Conservation (phyloP, 768 basidiomycete species). For the Suillus spraguei region DNA sequence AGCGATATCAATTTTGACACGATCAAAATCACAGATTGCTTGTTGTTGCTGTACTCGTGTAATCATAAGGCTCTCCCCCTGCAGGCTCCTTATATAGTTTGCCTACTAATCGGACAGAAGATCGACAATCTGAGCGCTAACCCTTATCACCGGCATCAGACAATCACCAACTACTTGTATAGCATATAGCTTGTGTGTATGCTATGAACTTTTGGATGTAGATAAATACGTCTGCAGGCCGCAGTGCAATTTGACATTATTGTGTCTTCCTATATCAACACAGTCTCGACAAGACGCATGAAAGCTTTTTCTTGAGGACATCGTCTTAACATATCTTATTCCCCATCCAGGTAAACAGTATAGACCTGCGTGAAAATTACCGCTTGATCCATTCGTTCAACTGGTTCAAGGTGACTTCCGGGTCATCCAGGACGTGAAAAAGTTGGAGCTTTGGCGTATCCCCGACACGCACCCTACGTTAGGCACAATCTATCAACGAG, state of each 20-base stretch:
- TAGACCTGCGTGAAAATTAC: background rate
- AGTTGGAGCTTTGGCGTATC: background rate
- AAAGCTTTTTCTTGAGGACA: background rate
- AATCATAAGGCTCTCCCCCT: background rate
- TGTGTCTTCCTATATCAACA: background rate
- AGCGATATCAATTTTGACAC: no score
- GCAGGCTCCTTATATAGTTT: slow-evolving; percentile 4
- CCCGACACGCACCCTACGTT: background rate
- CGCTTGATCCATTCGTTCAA: background rate
- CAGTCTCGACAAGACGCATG: background rate
- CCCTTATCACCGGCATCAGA: background rate
- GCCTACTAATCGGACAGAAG: background rate
- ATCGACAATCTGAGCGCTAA: background rate
- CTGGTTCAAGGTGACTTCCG: background rate
- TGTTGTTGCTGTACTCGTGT: background rate
- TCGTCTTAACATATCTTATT: background rate
- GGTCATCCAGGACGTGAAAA: no score
- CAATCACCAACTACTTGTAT: no score
- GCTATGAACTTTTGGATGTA: background rate
- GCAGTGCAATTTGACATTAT: background rate
- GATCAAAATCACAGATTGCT: background rate
- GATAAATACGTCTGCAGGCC: background rate
- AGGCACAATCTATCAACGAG: background rate
- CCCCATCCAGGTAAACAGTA: background rate
- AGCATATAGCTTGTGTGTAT: background rate